Conservation (phyloP, 805 yeast genomes). For the Kodamaea laetipori region DNA sequence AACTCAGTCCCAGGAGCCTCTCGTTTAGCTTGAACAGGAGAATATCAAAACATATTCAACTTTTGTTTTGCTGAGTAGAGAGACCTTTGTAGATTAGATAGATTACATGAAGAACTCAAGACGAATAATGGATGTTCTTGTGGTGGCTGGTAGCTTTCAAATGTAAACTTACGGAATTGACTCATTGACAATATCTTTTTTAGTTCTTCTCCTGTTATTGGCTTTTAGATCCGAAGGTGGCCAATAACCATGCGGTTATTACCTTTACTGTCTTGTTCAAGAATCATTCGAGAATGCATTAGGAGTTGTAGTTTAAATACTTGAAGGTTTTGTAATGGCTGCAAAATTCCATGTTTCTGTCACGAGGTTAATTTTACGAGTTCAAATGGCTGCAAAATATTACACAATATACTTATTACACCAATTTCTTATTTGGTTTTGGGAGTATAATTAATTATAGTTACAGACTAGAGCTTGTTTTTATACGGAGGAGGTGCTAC, state of each 20-base stretch:
- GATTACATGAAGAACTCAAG: slow-evolving; percentile 51
- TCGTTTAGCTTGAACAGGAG: slow-evolving; percentile 11
- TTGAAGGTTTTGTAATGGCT: neutral
- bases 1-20: no score
- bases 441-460: no score
- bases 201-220: slow-evolving; percentile 27
- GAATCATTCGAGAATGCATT: neutral
- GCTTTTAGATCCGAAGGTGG: slow-evolving; percentile 45
- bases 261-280: slow-evolving; percentile 3
- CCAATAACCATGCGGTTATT: slow-evolving; percentile 38
- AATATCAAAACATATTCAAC: slow-evolving; percentile 45
- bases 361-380: no score
- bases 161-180: slow-evolving; percentile 48
- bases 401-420: no score
- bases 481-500: no score
- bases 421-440: no score
- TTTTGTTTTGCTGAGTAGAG: no score
- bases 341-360: no score
- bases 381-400: no score
- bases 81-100: slow-evolving; percentile 50
- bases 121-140: slow-evolving; percentile 34
- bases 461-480: no score
- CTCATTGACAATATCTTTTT: slow-evolving; percentile 33
- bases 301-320: neutral
- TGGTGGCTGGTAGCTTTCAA: slow-evolving; percentile 11